A percentile compares a stretch with the other conserved stretches of the same genome.
Evolutionary conservation across 2,329 filamentous ascomycete genomes (phyloP).

Genomic region (Byssoonygena ceratinophila): DNA sequence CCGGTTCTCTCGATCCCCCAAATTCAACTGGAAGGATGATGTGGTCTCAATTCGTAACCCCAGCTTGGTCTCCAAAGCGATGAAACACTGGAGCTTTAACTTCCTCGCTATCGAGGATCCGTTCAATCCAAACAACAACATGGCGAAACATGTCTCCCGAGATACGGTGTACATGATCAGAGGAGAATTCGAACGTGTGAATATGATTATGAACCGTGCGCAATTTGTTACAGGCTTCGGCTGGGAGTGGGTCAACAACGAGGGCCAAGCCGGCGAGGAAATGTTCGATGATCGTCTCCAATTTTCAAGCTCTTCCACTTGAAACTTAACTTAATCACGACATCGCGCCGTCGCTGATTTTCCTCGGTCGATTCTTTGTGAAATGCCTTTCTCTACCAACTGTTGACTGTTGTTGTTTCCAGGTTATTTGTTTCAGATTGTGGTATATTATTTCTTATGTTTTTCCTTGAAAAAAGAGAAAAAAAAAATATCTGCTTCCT

Average conservation of each 20-base stretch:
- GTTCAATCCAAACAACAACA: conserved; percentile 79
- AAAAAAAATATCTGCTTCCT: no score
- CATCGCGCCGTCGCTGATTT: neutral
- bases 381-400: no score
- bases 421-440: neutral
- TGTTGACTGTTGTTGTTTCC: neutral
- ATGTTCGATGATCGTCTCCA: conserved; percentile 18
- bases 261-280: conserved; percentile 21
- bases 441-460: no score
- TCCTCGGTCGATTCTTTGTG: no score
- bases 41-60: conserved; percentile 67
- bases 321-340: no score
- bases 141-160: conserved; percentile 75
- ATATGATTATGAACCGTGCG: conserved; percentile 54
- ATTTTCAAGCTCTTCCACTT: no score
- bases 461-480: no score
- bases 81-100: conserved; percentile 82
- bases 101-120: conserved; percentile 87
- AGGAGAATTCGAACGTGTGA: conserved; percentile 73
- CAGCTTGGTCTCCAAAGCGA: conserved; percentile 60
- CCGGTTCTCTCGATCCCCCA: neutral
- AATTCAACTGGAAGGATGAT: conserved; percentile 69
- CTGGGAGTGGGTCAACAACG: conserved; percentile 20
- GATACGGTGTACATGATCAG: conserved; percentile 70
- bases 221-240: conserved; percentile 28